Evolutionary conservation across 2,329 filamentous ascomycete species (phyloP), one percentile per base, ranked within the genome.

Genomic region (Cercospora sp.): DNA sequence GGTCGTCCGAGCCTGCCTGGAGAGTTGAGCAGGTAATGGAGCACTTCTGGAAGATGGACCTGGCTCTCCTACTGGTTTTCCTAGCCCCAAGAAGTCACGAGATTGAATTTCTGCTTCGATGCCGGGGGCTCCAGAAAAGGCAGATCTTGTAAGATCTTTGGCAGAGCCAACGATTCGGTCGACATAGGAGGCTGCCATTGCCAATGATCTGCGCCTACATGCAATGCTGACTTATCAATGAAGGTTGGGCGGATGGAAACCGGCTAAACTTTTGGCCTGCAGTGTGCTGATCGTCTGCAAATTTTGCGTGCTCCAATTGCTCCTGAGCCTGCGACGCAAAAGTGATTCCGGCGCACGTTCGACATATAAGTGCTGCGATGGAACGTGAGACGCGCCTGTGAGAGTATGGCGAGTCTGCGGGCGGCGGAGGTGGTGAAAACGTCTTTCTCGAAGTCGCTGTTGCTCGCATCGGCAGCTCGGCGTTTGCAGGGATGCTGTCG

Each of bases 151-250:
- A 3, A 71, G 60, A 31, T 63, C 63, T 66, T 58, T 69, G 16
- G 67, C 69, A 66, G 64, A 67, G 58, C 60, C 62, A 31, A 67
- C 53, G 36, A 71, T 69, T 18, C 65, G n/a, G 48, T 67, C 33
- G 30, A 40, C 59, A 40, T 55, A 36, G 18, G 53, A 36, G 6
- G 60, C 28, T 31, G 64, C 58, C 58, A 61, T 60, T 23, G 20
- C 40, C 36, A 26, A 7, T 12, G 30, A 23, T 18, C 40, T 31
- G 55, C 33, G 55, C 23, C 40, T 48, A 62, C 26, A 45, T 42
- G n/a, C 60, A 62, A 45, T 42, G 60, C 55, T 58, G 55, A 58
- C 28, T 58, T 16, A 58, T 20, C 60, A 62, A 62, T 9, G 13
- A 42, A 16, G 58, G 18, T 36, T 62, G 42, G 40, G 23, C 60